A percentile compares a stretch with the other conserved stretches of the same genome.
phyloP scores from a whole-genome alignment of 2,329 filamentous ascomycete genomes.

The Fusarium sp. region DNA sequence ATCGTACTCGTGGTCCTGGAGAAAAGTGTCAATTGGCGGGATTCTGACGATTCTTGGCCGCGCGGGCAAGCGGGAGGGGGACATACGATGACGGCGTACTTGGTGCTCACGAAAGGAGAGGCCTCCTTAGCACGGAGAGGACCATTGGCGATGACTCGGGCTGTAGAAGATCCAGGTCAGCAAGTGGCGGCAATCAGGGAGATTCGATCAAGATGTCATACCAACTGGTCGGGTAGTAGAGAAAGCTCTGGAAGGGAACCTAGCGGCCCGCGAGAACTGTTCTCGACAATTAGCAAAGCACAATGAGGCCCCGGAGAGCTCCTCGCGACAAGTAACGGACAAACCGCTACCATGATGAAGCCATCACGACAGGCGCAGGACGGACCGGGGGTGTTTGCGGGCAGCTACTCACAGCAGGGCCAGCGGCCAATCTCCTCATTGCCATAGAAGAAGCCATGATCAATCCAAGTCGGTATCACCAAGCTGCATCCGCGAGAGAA shows the following conservation, averaged over 20 bases:
- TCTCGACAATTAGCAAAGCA: slow-evolving; percentile 37
- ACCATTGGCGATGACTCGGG: slow-evolving; percentile 86
- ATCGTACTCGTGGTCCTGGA: slow-evolving; percentile 97
- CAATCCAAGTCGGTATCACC: slow-evolving; percentile 46
- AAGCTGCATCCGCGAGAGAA: slow-evolving; percentile 50
- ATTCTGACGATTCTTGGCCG: background rate
- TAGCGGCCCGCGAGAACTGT: slow-evolving; percentile 73
- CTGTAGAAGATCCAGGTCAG: slow-evolving; percentile 56
- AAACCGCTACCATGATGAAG: slow-evolving; percentile 18
- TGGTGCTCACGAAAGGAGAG: slow-evolving; percentile 84
- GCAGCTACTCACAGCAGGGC: slow-evolving; percentile 64
- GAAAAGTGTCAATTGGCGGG: slow-evolving; percentile 42
- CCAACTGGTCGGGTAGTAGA: slow-evolving; percentile 86
- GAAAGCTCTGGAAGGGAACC: slow-evolving; percentile 80
- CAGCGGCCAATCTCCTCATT: slow-evolving; percentile 69
- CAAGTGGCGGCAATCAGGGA: slow-evolving; percentile 17
- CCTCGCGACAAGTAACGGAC: slow-evolving; percentile 2
- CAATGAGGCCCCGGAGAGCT: slow-evolving; percentile 24
- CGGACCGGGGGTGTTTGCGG: slow-evolving; percentile 25
- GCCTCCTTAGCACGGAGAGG: slow-evolving; percentile 95
- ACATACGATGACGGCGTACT: slow-evolving; percentile 94
- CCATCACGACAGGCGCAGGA: slow-evolving; percentile 26
- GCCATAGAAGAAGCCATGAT: slow-evolving; percentile 74
- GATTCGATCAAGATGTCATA: slow-evolving; percentile 56
- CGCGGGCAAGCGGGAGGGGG: slow-evolving; percentile 9